phyloP scores from a whole-genome alignment of 805 yeast genomes.

The Teunomyces aglyptinius region DNA sequence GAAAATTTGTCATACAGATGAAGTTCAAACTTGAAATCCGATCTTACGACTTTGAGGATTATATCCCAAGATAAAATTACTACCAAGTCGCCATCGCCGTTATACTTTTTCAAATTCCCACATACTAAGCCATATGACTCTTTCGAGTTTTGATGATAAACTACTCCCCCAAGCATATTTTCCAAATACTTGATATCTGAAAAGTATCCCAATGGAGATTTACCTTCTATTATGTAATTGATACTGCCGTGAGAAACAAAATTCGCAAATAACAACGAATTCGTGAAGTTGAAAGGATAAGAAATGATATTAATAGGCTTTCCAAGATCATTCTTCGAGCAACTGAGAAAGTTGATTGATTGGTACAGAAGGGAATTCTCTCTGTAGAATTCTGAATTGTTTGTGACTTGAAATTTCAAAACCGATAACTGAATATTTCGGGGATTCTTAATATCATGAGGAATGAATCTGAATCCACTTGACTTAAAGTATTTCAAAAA shows the following conservation, averaged over 20 bases:
- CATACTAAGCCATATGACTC: conserved; percentile 36
- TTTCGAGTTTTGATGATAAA: neutral
- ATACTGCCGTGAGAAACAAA: conserved; percentile 24
- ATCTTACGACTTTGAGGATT: conserved; percentile 9
- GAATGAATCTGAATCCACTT: conserved; percentile 22
- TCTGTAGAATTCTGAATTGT: neutral
- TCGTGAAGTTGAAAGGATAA: conserved; percentile 31
- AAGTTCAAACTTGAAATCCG: neutral
- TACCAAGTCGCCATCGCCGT: conserved; percentile 47
- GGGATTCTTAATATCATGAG: conserved; percentile 13
- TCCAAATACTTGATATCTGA: conserved; percentile 44
- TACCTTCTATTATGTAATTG: conserved; percentile 20
- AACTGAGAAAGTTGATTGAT: neutral
- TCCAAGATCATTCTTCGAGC: conserved; percentile 1
- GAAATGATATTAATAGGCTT: conserved; percentile 6
- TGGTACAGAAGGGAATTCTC: neutral
- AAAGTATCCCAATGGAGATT: conserved; percentile 22
- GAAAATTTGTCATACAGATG: neutral
- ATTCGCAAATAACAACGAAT: conserved; percentile 26
- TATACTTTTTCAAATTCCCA: conserved; percentile 35
- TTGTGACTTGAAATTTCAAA: conserved; percentile 1
- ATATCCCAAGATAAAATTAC: conserved; percentile 29
- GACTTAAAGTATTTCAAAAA: conserved; percentile 18
- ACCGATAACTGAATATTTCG: conserved; percentile 1
- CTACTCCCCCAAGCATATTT: conserved; percentile 46